Conservation (phyloP, 2,329 filamentous ascomycete species). For the Talaromyces funiculosus region DNA sequence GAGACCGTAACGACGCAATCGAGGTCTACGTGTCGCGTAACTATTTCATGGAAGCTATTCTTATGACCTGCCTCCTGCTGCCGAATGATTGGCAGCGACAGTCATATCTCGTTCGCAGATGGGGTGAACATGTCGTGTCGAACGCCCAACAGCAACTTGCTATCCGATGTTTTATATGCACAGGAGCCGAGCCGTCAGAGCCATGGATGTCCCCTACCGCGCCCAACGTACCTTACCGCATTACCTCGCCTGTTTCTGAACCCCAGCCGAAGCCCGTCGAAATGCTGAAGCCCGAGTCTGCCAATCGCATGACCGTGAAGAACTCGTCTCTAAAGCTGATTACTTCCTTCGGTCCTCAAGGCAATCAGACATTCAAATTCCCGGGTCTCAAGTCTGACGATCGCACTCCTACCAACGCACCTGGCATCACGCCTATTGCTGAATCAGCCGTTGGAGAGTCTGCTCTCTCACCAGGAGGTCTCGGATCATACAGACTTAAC, state of each 20-base stretch:
- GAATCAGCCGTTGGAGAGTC: slow-evolving; percentile 62
- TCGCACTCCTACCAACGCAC: slow-evolving; percentile 66
- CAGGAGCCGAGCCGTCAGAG: slow-evolving; percentile 74
- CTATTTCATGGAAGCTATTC: slow-evolving; percentile 85
- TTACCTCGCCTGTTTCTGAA: slow-evolving; percentile 53
- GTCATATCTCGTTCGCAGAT: slow-evolving; percentile 80
- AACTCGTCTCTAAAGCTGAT: slow-evolving; percentile 83
- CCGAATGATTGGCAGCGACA: slow-evolving; percentile 88
- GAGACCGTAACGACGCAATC: slow-evolving; percentile 88
- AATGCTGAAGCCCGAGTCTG: slow-evolving; percentile 35
- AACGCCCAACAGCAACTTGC: slow-evolving; percentile 85
- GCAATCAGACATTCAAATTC: slow-evolving; percentile 56
- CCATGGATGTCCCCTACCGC: slow-evolving; percentile 84
- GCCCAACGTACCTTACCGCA: slow-evolving; percentile 47
- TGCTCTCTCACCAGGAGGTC: slow-evolving; percentile 61
- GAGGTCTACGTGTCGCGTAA: slow-evolving; percentile 92
- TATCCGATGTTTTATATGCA: slow-evolving; percentile 88
- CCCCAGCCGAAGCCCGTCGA: slow-evolving; percentile 17
- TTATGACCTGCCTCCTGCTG: slow-evolving; percentile 77
- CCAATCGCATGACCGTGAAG: slow-evolving; percentile 60
- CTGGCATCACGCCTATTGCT: slow-evolving; percentile 81
- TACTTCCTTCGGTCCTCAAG: slow-evolving; percentile 65
- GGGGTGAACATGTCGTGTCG: slow-evolving; percentile 87
- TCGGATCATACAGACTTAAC: slow-evolving; percentile 50
- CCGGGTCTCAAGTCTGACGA: slow-evolving; percentile 51